Conservation (phyloP, 768 basidiomycete genomes). For the Kwoniella mangroviensis region DNA sequence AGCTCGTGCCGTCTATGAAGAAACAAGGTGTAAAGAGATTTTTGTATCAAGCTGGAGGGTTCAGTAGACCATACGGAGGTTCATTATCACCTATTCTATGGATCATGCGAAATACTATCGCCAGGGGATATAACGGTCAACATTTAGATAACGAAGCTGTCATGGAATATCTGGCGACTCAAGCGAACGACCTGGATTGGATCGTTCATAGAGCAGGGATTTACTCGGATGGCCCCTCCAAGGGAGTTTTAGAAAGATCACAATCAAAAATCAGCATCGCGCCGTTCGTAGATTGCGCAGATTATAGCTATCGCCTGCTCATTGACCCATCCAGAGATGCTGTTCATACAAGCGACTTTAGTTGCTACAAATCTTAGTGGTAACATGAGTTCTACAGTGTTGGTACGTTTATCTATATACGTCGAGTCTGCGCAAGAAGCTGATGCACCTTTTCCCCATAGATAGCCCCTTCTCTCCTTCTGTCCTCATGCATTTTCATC, state of each 20-base stretch:
- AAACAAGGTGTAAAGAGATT: constrained; percentile 25
- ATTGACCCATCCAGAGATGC: constrained; percentile 21
- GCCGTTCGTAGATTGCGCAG: constrained; percentile 25
- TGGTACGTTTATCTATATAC: no score
- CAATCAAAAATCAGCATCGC: constrained; percentile 20
- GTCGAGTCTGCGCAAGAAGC: no score
- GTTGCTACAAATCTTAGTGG: constrained; percentile 12
- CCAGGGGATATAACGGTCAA: constrained; percentile 28
- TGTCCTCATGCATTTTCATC: no score
- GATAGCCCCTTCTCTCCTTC: no score
- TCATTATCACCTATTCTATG: constrained; percentile 22
- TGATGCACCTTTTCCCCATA: no score
- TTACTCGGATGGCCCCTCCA: constrained; percentile 27
- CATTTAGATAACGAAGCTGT: constrained; percentile 38
- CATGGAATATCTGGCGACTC: constrained; percentile 34
- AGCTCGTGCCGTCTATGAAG: constrained; percentile 35
- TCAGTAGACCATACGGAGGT: constrained; percentile 28
- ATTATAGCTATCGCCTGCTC: constrained; percentile 27
- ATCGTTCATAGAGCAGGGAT: constrained; percentile 35
- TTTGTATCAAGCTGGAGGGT: constrained; percentile 34
- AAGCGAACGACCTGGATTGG: constrained; percentile 36
- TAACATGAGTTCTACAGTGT: neutral
- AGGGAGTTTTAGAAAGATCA: constrained; percentile 27
- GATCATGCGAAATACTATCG: constrained; percentile 27
- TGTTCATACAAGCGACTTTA: constrained; percentile 31